phyloP scores from a whole-genome alignment of 495 filamentous ascomycete genomes.

The Pyrenopolyporus hunteri region DNA sequence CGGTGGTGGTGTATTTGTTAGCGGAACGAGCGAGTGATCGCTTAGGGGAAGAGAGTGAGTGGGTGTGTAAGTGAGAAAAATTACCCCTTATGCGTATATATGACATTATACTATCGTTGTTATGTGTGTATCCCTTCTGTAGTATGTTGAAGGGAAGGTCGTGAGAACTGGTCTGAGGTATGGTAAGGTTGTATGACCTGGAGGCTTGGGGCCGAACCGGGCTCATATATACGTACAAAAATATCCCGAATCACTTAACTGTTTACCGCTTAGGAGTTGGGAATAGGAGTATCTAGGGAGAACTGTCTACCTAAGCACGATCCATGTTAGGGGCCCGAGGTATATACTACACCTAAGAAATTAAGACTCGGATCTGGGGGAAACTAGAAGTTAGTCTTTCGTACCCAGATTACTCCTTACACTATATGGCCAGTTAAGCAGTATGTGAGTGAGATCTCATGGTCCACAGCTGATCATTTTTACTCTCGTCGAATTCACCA shows the following conservation, averaged over 20 bases:
- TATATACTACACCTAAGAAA: neutral
- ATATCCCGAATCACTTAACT: neutral
- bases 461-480: too few species aligned
- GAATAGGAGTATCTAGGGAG: neutral
- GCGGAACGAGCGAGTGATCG: neutral
- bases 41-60: too few species aligned
- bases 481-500: too few species aligned
- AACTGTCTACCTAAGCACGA: too few species aligned
- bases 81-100: constrained; percentile 25
- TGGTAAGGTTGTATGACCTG: neutral
- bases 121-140: neutral
- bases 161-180: neutral
- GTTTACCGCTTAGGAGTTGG: neutral
- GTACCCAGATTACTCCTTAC: too few species aligned
- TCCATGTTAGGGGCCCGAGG: neutral
- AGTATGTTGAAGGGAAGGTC: neutral
- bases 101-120: constrained; percentile 21
- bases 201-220: neutral
- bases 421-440: too few species aligned
- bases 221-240: neutral
- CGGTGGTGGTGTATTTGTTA: neutral
- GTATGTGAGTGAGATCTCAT: too few species aligned
- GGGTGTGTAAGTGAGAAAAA: neutral
- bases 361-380: too few species aligned
- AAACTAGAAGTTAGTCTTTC: too few species aligned